Percentiles rank a stretch among this genome's conserved stretches.
Conservation (phyloP, 192 early-diverging fungal genomes). For the Helicostylum pulchrum region DNA sequence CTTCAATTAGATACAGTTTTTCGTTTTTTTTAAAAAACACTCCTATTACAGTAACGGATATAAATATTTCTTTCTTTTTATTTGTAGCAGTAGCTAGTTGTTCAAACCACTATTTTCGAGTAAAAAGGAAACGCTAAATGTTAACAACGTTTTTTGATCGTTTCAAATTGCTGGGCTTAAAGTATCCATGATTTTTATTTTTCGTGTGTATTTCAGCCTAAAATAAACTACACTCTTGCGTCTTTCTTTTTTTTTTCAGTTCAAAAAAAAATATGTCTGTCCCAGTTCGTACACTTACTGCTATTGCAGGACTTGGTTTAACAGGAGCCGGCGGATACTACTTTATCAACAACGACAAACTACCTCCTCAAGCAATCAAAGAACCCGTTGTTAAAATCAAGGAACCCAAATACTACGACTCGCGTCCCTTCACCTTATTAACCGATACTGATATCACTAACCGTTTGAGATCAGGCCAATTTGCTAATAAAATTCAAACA, state of each 20-base stretch:
- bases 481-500: conserved; percentile 18
- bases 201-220: no score
- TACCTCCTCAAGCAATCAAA: neutral
- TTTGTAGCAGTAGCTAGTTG: no score
- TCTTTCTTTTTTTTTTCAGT: neutral
- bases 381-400: neutral
- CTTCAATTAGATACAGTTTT: no score
- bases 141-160: no score
- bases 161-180: no score
- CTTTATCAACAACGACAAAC: neutral
- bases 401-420: conserved; percentile 5
- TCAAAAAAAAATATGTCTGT: neutral
- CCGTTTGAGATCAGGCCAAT: conserved; percentile 20
- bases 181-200: no score
- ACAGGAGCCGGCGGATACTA: conserved; percentile 6
- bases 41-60: no score
- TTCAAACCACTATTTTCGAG: no score
- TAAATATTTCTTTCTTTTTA: no score
- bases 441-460: conserved; percentile 18
- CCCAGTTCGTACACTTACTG: conserved; percentile 15
- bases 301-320: conserved; percentile 13
- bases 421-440: conserved; percentile 20
- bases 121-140: no score
- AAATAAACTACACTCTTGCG: no score
- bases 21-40: no score